Evolutionary conservation across 2,329 filamentous ascomycete genomes (phyloP).

Genomic region (Ascocoryne sarcoides): DNA sequence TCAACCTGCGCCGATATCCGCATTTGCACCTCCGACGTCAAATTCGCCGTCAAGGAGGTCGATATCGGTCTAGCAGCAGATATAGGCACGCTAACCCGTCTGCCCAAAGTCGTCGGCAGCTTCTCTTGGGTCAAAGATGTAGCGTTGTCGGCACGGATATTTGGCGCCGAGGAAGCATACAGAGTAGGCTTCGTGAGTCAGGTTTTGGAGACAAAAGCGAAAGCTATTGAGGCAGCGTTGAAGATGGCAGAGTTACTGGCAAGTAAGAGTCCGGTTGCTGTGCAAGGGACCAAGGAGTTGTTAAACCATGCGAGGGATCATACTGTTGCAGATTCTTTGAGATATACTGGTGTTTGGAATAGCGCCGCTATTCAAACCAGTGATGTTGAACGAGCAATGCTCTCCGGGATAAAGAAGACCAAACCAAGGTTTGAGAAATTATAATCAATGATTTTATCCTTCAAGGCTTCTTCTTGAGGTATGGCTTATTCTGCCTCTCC

Average conservation of each 20-base stretch:
- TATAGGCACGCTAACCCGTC: slow-evolving; percentile 63
- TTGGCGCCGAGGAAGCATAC: slow-evolving; percentile 59
- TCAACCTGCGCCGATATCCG: slow-evolving; percentile 62
- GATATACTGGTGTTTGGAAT: slow-evolving; percentile 86
- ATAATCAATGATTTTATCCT: slow-evolving; percentile 34
- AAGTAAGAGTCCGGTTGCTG: slow-evolving; percentile 77
- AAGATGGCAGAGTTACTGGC: slow-evolving; percentile 58
- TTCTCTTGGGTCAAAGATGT: slow-evolving; percentile 75
- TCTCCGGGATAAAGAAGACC: slow-evolving; percentile 68
- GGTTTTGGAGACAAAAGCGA: slow-evolving; percentile 54
- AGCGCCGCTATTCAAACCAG: slow-evolving; percentile 69
- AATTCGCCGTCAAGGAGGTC: slow-evolving; percentile 70
- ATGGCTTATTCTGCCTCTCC: too few species aligned
- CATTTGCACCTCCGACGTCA: slow-evolving; percentile 49
- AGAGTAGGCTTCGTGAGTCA: slow-evolving; percentile 61
- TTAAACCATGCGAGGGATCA: slow-evolving; percentile 76
- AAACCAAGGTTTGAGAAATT: slow-evolving; percentile 81
- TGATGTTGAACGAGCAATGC: slow-evolving; percentile 66
- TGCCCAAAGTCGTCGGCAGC: slow-evolving; percentile 65
- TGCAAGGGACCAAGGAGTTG: slow-evolving; percentile 80
- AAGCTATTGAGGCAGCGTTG: slow-evolving; percentile 53
- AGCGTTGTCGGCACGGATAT: slow-evolving; percentile 60
- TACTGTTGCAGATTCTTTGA: slow-evolving; percentile 65
- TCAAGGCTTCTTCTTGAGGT: too few species aligned
- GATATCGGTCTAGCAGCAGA: slow-evolving; percentile 76